Percentiles rank a stretch among this genome's conserved stretches.
phyloP scores from a whole-genome alignment of 257 asterid genomes.

The Solanum peruvianum region DNA sequence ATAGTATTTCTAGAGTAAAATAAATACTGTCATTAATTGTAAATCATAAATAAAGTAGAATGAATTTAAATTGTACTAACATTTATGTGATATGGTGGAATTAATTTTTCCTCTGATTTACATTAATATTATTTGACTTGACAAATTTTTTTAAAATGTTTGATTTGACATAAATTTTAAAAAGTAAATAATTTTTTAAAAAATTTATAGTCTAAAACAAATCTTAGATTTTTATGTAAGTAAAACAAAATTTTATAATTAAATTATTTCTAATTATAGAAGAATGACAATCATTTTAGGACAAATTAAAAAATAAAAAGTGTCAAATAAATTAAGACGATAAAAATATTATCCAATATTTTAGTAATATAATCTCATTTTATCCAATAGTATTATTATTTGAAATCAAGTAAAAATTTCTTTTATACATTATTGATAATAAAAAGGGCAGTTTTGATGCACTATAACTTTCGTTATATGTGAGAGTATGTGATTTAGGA shows the following conservation, averaged over 20 bases:
- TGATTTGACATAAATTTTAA: neutral
- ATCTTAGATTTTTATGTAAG: neutral
- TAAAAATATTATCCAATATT: too few species aligned
- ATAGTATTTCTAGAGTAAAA: neutral
- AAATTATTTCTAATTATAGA: too few species aligned
- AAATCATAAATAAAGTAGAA: neutral
- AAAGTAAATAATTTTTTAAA: too few species aligned
- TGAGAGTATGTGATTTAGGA: neutral
- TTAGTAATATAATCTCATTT: too few species aligned
- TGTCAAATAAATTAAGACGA: too few species aligned
- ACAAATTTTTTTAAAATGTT: too few species aligned
- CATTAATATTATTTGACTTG: too few species aligned
- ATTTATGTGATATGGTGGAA: neutral
- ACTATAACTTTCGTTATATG: neutral
- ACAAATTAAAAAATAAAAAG: too few species aligned
- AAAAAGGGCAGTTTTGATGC: neutral
- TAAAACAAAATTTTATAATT: too few species aligned
- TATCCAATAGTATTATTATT: neutral
- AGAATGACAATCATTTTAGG: too few species aligned
- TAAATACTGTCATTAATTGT: neutral
- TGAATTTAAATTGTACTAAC: neutral
- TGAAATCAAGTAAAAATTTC: neutral
- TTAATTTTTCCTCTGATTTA: neutral
- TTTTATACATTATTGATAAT: neutral
- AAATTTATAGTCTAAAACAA: too few species aligned